Evolutionary conservation across 148 eudicot genomes (phyloP), one percentile per base, ranked within the genome.

Genomic region (Rhododendron mucronatum): DNA sequence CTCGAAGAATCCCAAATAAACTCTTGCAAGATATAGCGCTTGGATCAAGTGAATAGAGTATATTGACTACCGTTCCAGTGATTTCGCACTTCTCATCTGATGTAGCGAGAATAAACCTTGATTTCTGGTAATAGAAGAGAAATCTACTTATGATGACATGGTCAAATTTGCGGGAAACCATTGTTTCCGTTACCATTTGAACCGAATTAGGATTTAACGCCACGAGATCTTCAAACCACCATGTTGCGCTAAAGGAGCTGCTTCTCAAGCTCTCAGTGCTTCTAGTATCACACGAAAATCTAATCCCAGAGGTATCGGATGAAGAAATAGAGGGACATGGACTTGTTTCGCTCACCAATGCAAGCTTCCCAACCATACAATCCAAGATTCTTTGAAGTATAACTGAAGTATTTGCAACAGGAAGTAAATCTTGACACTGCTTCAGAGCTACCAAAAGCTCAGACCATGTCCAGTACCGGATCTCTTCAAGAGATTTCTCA

Each of bases 171-270:
- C 86, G 90, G 41, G 88, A 92, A 53, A 93, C 71, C 95, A 96
- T 90, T 45, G 80, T 84, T 48, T 83, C 86, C 50, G 89, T 87
- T 3, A 88, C 73, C 89, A 85, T 81, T 81, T 89, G 90, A 47
- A 92, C 80, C 80, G 87, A 20, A 85, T 47, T 37, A 48, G 83
- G 89, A 80, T 90, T 85, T 41, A 96, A 81, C 0, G 28, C 75
- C 55, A 88, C 83, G 23, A 96, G 86, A 82, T 96, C 98, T 18
- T 94, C 95, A 87, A 93, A 93, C 98, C 98, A 96, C 96, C 95
- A 94, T 45, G 92, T 86, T 50, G 88, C 87, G 45, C 91, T 86
- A 69, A 88, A 88, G 75, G 76, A 85, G 86, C 87, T 82, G 48
- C 88, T 93, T 85, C 88, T 94, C 71, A 91, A 85, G 91, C 98